phyloP scores from a whole-genome alignment of 2,329 filamentous ascomycete genomes.

The Myriangium duriaei region DNA sequence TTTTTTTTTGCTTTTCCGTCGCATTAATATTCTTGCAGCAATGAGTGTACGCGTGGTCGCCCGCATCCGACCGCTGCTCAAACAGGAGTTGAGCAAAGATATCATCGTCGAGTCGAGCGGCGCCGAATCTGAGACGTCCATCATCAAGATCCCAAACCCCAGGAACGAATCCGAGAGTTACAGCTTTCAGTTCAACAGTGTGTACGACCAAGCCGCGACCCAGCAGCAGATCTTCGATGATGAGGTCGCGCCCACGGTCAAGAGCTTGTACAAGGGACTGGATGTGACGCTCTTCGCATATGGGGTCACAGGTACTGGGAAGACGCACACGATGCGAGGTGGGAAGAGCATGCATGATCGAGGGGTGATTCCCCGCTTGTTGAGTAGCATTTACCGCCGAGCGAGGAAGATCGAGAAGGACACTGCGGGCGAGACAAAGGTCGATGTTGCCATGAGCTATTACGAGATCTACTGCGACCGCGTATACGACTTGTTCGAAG shows the following conservation, averaged over 20 bases:
- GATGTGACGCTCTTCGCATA: constrained; percentile 88
- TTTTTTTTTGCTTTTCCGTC: neutral
- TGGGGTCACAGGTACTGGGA: constrained; percentile 84
- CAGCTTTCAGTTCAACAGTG: constrained; percentile 86
- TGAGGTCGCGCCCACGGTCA: constrained; percentile 82
- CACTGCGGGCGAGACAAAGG: constrained; percentile 53
- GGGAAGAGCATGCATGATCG: constrained; percentile 75
- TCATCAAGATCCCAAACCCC: constrained; percentile 84
- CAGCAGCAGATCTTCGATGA: constrained; percentile 82
- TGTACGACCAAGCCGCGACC: constrained; percentile 67
- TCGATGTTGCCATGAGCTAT: constrained; percentile 70
- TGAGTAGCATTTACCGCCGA: constrained; percentile 75
- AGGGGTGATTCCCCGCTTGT: constrained; percentile 73
- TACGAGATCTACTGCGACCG: constrained; percentile 98
- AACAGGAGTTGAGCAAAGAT: constrained; percentile 76
- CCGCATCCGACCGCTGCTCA: constrained; percentile 75
- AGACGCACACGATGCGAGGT: constrained; percentile 92
- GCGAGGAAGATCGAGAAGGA: constrained; percentile 80
- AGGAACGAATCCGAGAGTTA: constrained; percentile 87
- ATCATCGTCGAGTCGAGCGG: constrained; percentile 63
- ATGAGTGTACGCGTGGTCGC: constrained; percentile 74
- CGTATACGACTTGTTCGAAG: constrained; percentile 80
- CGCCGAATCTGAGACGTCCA: constrained; percentile 33
- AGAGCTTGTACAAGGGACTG: constrained; percentile 80
- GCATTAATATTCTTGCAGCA: neutral